Conservation (phyloP, 352 stramenopile species). For the Pythium guiyangense region DNA sequence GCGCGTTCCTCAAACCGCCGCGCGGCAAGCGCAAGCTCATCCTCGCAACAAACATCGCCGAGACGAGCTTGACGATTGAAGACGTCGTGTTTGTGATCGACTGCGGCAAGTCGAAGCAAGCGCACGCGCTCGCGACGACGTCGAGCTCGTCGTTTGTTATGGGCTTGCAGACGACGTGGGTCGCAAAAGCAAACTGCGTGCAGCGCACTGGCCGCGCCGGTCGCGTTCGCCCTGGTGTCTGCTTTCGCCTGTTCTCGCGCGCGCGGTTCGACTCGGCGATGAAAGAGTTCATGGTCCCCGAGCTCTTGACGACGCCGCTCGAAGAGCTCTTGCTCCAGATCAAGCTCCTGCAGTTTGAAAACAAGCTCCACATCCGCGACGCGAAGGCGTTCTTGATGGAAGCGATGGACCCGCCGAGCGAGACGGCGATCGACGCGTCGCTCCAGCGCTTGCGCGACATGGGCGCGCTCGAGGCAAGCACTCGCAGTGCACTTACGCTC, state of each 20-base stretch:
- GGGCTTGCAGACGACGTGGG: conserved; percentile 85
- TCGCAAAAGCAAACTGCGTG: conserved; percentile 79
- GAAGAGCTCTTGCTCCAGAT: conserved; percentile 76
- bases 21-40: conserved; percentile 73
- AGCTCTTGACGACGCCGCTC: conserved; percentile 65
- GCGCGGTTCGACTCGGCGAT: conserved; percentile 58
- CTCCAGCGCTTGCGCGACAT: conserved; percentile 87
- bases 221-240: conserved; percentile 91
- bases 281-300: conserved; percentile 73
- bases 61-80: conserved; percentile 96
- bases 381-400: conserved; percentile 87
- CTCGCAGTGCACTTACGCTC: conserved; percentile 40
- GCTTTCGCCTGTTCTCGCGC: conserved; percentile 82
- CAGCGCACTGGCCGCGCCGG: conserved; percentile 92
- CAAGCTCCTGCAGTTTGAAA: conserved; percentile 69
- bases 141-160: conserved; percentile 86
- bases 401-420: conserved; percentile 91
- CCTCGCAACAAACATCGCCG: conserved; percentile 94
- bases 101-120: conserved; percentile 81
- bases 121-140: conserved; percentile 49
- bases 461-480: conserved; percentile 41
- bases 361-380: conserved; percentile 64
- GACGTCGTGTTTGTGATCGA: conserved; percentile 91
- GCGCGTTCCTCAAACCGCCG: conserved; percentile 59
- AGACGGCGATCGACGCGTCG: conserved; percentile 88